Evolutionary conservation across 495 filamentous ascomycete species (phyloP).

Genomic region (Tuber aestivum): DNA sequence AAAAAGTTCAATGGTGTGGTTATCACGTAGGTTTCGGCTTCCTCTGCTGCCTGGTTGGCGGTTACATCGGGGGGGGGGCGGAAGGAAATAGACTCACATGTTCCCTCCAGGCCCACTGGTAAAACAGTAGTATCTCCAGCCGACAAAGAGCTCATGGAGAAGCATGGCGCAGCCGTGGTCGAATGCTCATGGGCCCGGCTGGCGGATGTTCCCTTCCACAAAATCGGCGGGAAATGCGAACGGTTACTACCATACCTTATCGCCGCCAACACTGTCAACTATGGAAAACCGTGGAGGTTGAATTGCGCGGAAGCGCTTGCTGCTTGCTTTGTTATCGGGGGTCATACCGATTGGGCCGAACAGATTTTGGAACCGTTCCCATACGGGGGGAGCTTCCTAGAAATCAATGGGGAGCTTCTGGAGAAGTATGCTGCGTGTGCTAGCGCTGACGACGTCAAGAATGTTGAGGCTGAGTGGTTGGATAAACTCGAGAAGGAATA

Average conservation of each 20-base stretch:
- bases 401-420: conserved; percentile 76
- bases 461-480: conserved; percentile 78
- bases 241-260: conserved; percentile 89
- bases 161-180: conserved; percentile 88
- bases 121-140: conserved; percentile 75
- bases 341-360: conserved; percentile 82
- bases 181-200: conserved; percentile 96
- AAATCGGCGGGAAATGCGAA: conserved; percentile 93
- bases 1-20: conserved; percentile 87
- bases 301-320: conserved; percentile 96
- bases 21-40: conserved; percentile 57
- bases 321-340: conserved; percentile 86
- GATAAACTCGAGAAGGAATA: conserved; percentile 86
- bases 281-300: conserved; percentile 85
- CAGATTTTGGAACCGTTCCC: conserved; percentile 74
- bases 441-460: conserved; percentile 82
- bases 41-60: not conserved
- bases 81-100: conserved; percentile 23
- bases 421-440: conserved; percentile 78
- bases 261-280: conserved; percentile 94
- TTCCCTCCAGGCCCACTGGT: conserved; percentile 64
- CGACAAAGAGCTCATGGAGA: conserved; percentile 71
- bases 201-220: conserved; percentile 79
- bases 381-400: conserved; percentile 78
- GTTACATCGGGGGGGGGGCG: not conserved